Percentiles rank a stretch among this genome's conserved stretches.
Conservation (phyloP, 2,329 filamentous ascomycete species). For the Ceratocystis diversiconidia region DNA sequence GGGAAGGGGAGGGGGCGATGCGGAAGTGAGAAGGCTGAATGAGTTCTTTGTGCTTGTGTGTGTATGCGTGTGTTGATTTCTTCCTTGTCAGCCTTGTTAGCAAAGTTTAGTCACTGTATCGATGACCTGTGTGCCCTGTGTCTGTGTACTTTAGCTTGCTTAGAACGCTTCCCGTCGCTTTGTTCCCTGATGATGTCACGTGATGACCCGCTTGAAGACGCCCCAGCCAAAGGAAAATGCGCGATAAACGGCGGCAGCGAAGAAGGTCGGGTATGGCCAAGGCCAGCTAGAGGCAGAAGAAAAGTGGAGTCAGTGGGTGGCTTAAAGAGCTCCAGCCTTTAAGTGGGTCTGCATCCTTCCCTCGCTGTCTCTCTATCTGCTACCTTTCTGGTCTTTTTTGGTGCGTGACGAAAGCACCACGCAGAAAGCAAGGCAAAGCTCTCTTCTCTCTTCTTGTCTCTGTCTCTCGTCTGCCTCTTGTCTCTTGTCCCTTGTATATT, state of each 20-base stretch:
- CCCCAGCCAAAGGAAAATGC: constrained; percentile 17
- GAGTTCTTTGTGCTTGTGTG: background rate
- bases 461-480: background rate
- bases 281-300: background rate
- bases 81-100: too few relatives aligned
- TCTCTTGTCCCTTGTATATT: background rate
- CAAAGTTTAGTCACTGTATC: too few relatives aligned
- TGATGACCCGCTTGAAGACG: background rate
- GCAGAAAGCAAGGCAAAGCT: background rate
- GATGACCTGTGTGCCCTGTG: too few relatives aligned
- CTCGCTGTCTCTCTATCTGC: background rate
- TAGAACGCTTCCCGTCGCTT: too few relatives aligned
- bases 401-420: background rate
- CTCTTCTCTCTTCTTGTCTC: background rate
- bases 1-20: background rate
- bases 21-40: background rate
- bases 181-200: too few relatives aligned
- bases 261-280: background rate
- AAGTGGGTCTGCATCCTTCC: constrained; percentile 1
- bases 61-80: background rate
- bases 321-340: constrained; percentile 6
- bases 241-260: constrained; percentile 3
- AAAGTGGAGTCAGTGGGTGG: background rate
- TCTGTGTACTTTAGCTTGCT: too few relatives aligned
- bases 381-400: background rate